A percentile compares a stretch with the other conserved stretches of the same genome.
Conservation (phyloP, 305 asterid genomes). For the Lippia alba region DNA sequence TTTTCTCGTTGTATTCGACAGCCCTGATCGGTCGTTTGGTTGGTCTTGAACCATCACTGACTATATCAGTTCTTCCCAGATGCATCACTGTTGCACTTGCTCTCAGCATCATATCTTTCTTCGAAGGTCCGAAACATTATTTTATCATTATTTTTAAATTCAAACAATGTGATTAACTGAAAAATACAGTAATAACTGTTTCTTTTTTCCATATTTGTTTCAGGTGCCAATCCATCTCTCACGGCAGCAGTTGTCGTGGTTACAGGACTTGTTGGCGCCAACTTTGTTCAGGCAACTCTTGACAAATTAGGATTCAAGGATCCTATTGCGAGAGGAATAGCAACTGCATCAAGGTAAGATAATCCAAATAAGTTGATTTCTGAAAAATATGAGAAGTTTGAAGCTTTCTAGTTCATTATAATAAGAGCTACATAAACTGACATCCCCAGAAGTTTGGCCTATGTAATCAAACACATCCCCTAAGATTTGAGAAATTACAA, state of each 20-base stretch:
- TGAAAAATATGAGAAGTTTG: not conserved
- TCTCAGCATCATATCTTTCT: constrained; percentile 93
- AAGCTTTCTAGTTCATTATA: not conserved
- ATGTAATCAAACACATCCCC: no score
- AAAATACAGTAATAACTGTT: no score
- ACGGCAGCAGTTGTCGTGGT: constrained; percentile 97
- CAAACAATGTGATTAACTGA: no score
- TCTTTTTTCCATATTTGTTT: constrained; percentile 3
- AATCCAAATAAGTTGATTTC: not conserved
- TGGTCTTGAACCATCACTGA: constrained; percentile 73
- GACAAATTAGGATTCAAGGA: constrained; percentile 86
- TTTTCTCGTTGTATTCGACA: constrained; percentile 90
- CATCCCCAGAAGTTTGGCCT: no score
- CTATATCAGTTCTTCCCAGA: constrained; percentile 88
- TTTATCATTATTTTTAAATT: constrained; percentile 10
- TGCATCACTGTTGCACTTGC: constrained; percentile 98
- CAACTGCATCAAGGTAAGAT: constrained; percentile 95
- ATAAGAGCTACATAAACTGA: no score
- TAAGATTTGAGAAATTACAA: no score
- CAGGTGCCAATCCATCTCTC: constrained; percentile 95
- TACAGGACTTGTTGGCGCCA: constrained; percentile 94
- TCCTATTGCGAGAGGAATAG: constrained; percentile 98
- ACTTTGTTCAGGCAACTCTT: constrained; percentile 82
- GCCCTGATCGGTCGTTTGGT: constrained; percentile 84
- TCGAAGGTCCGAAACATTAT: constrained; percentile 64